These are phyloP conservation scores for Aspergillus alliaceus DNA, from an alignment of 2,329 filamentous ascomycete species.

Conservation along the genomic window DNA sequence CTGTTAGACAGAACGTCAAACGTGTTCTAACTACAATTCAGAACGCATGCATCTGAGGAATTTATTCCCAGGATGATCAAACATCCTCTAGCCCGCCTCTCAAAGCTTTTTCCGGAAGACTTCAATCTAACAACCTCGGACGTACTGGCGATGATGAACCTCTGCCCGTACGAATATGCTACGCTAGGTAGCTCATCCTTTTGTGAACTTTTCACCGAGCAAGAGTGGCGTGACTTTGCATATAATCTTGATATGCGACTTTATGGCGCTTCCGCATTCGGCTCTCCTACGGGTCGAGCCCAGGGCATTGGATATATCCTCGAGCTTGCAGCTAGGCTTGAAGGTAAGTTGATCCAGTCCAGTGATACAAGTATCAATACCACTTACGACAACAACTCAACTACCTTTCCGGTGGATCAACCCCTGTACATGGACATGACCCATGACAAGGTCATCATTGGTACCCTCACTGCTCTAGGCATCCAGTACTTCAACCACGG, in stretches of 20 bases:
- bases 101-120: slow-evolving; percentile 47
- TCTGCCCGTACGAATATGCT: slow-evolving; percentile 56
- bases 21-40: neutral
- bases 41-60: slow-evolving; percentile 25
- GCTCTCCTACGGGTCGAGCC: slow-evolving; percentile 51
- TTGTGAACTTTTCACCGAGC: slow-evolving; percentile 53
- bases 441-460: slow-evolving; percentile 56
- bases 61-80: slow-evolving; percentile 50
- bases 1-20: neutral
- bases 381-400: slow-evolving; percentile 47
- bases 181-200: slow-evolving; percentile 54
- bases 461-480: slow-evolving; percentile 52
- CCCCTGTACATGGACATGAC: slow-evolving; percentile 55
- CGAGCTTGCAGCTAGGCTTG: slow-evolving; percentile 51
- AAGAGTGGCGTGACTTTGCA: slow-evolving; percentile 57
- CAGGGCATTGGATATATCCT: slow-evolving; percentile 55
- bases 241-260: slow-evolving; percentile 54
- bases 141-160: slow-evolving; percentile 52
- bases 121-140: slow-evolving; percentile 54
- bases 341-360: slow-evolving; percentile 46
- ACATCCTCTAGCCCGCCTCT: slow-evolving; percentile 48
- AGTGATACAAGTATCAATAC: slow-evolving; percentile 56
- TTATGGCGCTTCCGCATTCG: slow-evolving; percentile 46
- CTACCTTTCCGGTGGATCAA: slow-evolving; percentile 49
- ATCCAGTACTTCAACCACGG: slow-evolving; percentile 52